Conservation (phyloP, 2,329 filamentous ascomycete species). For the Herpotrichia juniperi region DNA sequence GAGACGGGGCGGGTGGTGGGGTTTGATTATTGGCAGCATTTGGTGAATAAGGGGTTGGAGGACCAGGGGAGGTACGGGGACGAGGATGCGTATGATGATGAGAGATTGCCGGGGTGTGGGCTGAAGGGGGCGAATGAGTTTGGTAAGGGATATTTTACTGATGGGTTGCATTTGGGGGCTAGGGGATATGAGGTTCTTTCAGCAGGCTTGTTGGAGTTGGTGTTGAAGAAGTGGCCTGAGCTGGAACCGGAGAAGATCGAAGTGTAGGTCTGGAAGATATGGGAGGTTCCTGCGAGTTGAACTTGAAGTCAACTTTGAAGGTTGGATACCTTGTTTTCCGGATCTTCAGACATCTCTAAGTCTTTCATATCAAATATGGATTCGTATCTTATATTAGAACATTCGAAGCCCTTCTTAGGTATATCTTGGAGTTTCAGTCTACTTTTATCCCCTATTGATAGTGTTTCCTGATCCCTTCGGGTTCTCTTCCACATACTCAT, state of each 20-base stretch:
- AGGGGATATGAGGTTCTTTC: slow-evolving; percentile 37
- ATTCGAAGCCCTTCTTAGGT: slow-evolving; percentile 12
- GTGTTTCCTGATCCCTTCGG: slow-evolving; percentile 85
- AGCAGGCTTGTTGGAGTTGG: slow-evolving; percentile 23
- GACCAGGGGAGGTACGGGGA: slow-evolving; percentile 25
- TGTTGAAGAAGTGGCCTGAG: slow-evolving; percentile 38
- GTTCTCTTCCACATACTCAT: slow-evolving; percentile 91
- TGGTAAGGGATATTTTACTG: slow-evolving; percentile 43
- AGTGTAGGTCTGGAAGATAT: slow-evolving; percentile 1
- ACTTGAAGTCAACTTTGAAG: background rate
- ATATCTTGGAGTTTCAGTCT: slow-evolving; percentile 14
- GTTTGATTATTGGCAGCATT: slow-evolving; percentile 41
- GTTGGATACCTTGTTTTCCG: background rate
- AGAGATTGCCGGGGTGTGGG: slow-evolving; percentile 44
- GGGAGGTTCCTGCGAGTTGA: background rate
- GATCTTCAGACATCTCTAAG: background rate
- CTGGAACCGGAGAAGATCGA: slow-evolving; percentile 27
- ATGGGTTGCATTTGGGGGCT: slow-evolving; percentile 45
- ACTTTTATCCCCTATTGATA: slow-evolving; percentile 70
- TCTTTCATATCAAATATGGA: background rate
- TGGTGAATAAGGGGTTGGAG: slow-evolving; percentile 28
- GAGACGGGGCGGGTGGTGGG: slow-evolving; percentile 40
- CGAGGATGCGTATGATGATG: slow-evolving; percentile 32
- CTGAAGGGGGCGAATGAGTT: slow-evolving; percentile 37
- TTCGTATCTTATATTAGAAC: too few species aligned